Evolutionary conservation across 176 grass and related monocot species (phyloP).

Genomic region (Oryza glaberrima): DNA sequence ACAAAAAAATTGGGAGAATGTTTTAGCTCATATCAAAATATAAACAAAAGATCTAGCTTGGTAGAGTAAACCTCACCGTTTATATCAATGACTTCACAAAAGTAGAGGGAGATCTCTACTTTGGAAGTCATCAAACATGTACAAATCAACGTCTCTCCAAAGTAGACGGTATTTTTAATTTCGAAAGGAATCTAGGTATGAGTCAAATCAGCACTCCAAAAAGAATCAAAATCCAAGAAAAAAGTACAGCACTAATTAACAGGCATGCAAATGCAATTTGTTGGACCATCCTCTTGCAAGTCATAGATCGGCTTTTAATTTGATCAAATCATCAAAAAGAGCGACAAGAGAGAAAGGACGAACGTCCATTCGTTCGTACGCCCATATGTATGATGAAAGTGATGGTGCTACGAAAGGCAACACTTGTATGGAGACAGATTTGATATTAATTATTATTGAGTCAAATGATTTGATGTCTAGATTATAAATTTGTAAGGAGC

Average conservation of each 20-base stretch:
- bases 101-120: neutral
- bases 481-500: conserved; percentile 16
- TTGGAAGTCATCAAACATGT: neutral
- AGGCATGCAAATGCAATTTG: neutral
- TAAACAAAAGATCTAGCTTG: neutral
- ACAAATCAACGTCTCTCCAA: neutral
- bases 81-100: neutral
- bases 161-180: neutral
- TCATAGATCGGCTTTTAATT: neutral
- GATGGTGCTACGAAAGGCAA: neutral
- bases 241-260: neutral
- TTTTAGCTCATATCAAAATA: neutral
- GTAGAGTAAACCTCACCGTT: too few relatives aligned
- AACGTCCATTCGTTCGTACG: neutral
- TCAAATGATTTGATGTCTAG: conserved; percentile 28
- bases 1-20: neutral
- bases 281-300: conserved; percentile 11
- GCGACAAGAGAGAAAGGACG: neutral
- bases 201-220: neutral
- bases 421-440: neutral
- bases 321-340: neutral
- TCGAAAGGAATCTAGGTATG: neutral
- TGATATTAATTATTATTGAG: neutral
- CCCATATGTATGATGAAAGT: neutral
- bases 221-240: neutral